Evolutionary conservation across 2,329 filamentous ascomycete genomes (phyloP).

Genomic region (Sphaerulina musiva): DNA sequence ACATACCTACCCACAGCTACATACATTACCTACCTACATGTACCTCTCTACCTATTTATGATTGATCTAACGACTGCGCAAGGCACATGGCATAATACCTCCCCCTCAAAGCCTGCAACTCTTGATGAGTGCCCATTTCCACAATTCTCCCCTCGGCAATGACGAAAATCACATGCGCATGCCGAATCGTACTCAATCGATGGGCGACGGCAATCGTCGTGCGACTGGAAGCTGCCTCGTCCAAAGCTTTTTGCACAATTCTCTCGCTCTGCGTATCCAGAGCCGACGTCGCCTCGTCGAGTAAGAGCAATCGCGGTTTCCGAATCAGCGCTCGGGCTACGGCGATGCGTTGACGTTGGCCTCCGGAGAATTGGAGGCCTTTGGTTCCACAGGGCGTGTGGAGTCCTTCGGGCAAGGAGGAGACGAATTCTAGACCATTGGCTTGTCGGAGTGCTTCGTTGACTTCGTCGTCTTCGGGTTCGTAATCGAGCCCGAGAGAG

Average conservation of each 20-base stretch:
- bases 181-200: constrained; percentile 35
- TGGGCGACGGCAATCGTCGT: constrained; percentile 41
- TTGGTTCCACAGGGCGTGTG: constrained; percentile 46
- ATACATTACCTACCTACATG: background rate
- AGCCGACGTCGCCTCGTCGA: constrained; percentile 55
- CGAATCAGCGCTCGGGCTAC: constrained; percentile 52
- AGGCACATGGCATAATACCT: constrained; percentile 42
- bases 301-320: constrained; percentile 47
- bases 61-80: constrained; percentile 38
- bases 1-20: too few relatives aligned
- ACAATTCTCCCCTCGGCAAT: constrained; percentile 35
- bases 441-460: constrained; percentile 46
- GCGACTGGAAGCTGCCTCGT: constrained; percentile 40
- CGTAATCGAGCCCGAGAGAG: constrained; percentile 39
- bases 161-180: constrained; percentile 39
- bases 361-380: constrained; percentile 47
- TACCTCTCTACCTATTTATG: background rate
- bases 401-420: constrained; percentile 48
- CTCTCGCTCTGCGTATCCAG: constrained; percentile 62
- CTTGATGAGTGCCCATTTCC: constrained; percentile 37
- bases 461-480: constrained; percentile 38
- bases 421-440: constrained; percentile 50
- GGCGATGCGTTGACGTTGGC: constrained; percentile 51
- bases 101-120: constrained; percentile 35
- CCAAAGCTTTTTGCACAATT: constrained; percentile 62